phyloP scores from a whole-genome alignment of 1,284 basidiomycete genomes.

The Xerocomus nothofagi region DNA sequence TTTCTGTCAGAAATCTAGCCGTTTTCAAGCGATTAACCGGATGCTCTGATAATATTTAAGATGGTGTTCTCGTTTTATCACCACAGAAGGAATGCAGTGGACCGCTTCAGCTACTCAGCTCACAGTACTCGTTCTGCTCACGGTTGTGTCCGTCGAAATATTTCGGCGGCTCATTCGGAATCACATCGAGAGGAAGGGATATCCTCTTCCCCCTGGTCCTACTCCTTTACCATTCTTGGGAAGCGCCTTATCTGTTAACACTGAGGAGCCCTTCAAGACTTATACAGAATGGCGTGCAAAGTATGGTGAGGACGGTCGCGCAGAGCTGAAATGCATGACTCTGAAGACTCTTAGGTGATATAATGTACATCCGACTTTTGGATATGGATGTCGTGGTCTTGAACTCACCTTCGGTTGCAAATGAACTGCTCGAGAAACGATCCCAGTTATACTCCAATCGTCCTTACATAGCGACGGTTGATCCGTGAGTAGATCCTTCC shows the following conservation, averaged over 20 bases:
- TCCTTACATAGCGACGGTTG: constrained; percentile 17
- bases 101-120: constrained; percentile 2
- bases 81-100: constrained; percentile 9
- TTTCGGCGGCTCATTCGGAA: constrained; percentile 6
- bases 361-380: constrained; percentile 22
- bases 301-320: constrained; percentile 17
- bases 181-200: constrained; percentile 12
- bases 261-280: constrained; percentile 13
- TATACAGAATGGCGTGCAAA: constrained; percentile 20
- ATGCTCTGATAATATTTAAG: constrained; percentile 7
- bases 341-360: constrained; percentile 19
- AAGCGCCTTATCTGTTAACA: constrained; percentile 14
- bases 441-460: constrained; percentile 25
- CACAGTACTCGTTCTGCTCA: neutral
- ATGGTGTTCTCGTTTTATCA: neutral
- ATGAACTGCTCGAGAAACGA: constrained; percentile 24
- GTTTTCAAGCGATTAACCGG: neutral
- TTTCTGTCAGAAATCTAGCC: neutral
- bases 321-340: neutral
- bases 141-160: neutral
- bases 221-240: constrained; percentile 19
- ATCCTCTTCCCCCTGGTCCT: constrained; percentile 19
- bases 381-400: constrained; percentile 23
- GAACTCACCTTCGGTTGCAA: constrained; percentile 13
- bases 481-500: constrained; percentile 13